Base-by-base conservation (phyloP, 2,329 filamentous ascomycete species). In the Dactylella cylindrospora region DNA sequence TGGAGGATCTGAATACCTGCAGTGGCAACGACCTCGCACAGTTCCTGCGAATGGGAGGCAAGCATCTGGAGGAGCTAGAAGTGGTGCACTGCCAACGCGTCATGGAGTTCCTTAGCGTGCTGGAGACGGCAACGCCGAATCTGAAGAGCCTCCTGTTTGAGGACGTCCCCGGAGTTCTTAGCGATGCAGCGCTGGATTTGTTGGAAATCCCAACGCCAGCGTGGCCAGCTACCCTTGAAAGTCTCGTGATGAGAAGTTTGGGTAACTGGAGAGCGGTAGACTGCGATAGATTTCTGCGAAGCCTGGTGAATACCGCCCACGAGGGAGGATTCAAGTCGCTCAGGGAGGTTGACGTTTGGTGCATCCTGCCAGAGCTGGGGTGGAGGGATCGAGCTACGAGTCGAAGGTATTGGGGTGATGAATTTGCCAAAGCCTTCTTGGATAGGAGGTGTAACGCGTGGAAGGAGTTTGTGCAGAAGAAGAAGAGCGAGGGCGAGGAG, bases 301-400 rank as follows among this genome's bases (percentile, higher is more conserved):
- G 55, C 2, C 43, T 61, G 10, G 55, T 52, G 8, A 36, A 53
- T 20, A 53, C 47, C 10, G 28, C 47, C 8, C 19, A 38, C 9
- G 32, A 36, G n/a, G 55, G 55, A 7, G 40, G 47, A 1, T 61
- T 61, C 13, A 61, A 26, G 40, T 33, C 55, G 3, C 13, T 61
- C 2, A 52, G 55, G n/a, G 55, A 61, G 36, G 31, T 61, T 1
- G 55, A 61, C 39, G 44, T 61, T 22, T 61, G 55, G 55, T 61
- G 55, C 22, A 61, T 61, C 19, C 47, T 61, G 15, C 55, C 55
- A 1, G 41, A 53, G n/a, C 38, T 61, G n/a, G 32, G 55, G 29
- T 61, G 55, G 55, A 46, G 55, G 15, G 55, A 61, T 22, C 47
- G 55, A 8, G 55, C 55, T 20, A 43, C 26, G 6, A 61, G 47